Evolutionary conservation across 495 filamentous ascomycete species (phyloP), one percentile per base, ranked within the genome.

Genomic region (Aspergillus nanangensis): DNA sequence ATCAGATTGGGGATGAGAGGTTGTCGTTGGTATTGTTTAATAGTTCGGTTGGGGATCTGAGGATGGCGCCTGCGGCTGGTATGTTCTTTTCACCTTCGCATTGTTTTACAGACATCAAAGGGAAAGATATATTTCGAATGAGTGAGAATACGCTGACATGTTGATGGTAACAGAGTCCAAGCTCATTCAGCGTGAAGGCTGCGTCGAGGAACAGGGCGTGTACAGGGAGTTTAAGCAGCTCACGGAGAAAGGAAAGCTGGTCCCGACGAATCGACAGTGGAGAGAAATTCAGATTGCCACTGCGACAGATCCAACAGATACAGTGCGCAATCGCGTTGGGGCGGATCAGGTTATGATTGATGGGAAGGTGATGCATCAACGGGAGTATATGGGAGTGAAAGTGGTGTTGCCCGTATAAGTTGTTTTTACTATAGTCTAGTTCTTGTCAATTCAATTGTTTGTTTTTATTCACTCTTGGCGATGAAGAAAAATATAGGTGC

Each of bases 1-100:
- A 75, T 50, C 71, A 75, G 38, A 21, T 59, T 29, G 45, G 63
- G 14, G 53, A 62, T 44, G 63, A 71, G 54, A 60, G 70, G 25
- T 52, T 73, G 3, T 71, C 68, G 0, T 45, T 74, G 36, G 70
- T 74, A 4, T 51, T 69, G 4, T 74, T 74, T 45, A 74, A 74
- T 44, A 63, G 62, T 35, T 69, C 63, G 8, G 46, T 67, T 23
- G 65, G 67, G 14, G 58, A 65, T 38, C 41, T 71, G 47, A 51
- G 67, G 1, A 64, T 71, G 64, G 41, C 41, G 18, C 64, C 67
- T 27, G 62, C 58, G 0, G 23, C 13, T 15, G 57, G 60, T 61
- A n/a, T n/a, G n/a, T n/a, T n/a, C n/a, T n/a, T n/a, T n/a, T n/a
- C n/a, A n/a, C n/a, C n/a, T n/a, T n/a, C n/a, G n/a, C n/a, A n/a